A percentile compares a stretch with the other conserved stretches of the same genome.
phyloP scores from a whole-genome alignment of 2,329 filamentous ascomycete species.

The Penicillium sp. region DNA sequence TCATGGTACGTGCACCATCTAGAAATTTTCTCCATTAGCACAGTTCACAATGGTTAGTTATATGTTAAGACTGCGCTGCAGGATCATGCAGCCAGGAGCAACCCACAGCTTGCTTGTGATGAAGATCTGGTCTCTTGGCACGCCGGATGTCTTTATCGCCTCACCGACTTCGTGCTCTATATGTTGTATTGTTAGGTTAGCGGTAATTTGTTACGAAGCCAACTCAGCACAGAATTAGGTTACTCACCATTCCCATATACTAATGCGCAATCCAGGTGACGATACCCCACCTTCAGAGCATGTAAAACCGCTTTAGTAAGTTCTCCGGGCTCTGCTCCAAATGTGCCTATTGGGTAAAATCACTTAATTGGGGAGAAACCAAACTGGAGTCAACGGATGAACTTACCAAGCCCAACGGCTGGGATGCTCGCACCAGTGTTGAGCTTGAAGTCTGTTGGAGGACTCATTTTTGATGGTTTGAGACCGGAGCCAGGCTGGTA shows the following conservation, averaged over 20 bases:
- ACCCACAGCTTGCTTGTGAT: slow-evolving; percentile 79
- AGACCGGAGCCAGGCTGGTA: too few relatives aligned
- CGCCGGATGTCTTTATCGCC: slow-evolving; percentile 62
- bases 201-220: too few relatives aligned
- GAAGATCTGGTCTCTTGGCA: slow-evolving; percentile 65
- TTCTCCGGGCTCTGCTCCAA: slow-evolving; percentile 36
- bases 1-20: slow-evolving; percentile 70
- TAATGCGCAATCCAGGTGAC: slow-evolving; percentile 41
- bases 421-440: slow-evolving; percentile 43
- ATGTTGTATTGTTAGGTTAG: too few relatives aligned
- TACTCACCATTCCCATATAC: too few relatives aligned
- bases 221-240: too few relatives aligned
- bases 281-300: slow-evolving; percentile 40
- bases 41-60: too few relatives aligned
- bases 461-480: too few relatives aligned
- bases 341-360: slow-evolving; percentile 30
- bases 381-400: neutral
- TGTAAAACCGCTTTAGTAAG: slow-evolving; percentile 32
- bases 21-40: too few relatives aligned
- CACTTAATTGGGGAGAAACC: too few relatives aligned
- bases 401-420: slow-evolving; percentile 33
- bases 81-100: too few relatives aligned
- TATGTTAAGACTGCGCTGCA: too few relatives aligned
- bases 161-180: slow-evolving; percentile 65
- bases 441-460: slow-evolving; percentile 23